Base-by-base conservation (phyloP, 495 filamentous ascomycete species). In the Collariella sp. region DNA sequence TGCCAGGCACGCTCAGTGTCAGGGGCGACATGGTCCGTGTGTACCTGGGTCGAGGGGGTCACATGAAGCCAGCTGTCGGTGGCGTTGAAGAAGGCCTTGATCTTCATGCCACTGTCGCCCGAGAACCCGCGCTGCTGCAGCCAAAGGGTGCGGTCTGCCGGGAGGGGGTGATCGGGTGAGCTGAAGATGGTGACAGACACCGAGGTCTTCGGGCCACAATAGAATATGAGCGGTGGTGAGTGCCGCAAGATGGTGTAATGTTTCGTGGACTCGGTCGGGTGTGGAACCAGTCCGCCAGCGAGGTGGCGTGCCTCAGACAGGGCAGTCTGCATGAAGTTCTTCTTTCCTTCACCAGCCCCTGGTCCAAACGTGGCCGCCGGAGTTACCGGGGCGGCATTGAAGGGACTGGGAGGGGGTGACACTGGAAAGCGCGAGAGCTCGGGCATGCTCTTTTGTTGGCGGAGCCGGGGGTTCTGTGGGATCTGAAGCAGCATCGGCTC, bases 211-310 rank as follows among this genome's bases (percentile, higher is more conserved):
- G 75, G 75, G 0, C 84, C 83, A 36, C 78, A 76, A 62, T 86
- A 86, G 55, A 82, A 80, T 26, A 86, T 73, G 4, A 87, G 59
- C 0, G 77, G 76, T 18, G 78, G 69, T 0, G 83, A 84, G 56
- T 87, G 84, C 2, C 83, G 79, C 16, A 87, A 71, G 48, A 87
- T 82, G 38, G 79, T 83, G 59, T 75, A 80, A 65, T 86, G 82
- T 43, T 80, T 83, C 15, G 77, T 86, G 12, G 79, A 83, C 56
- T 84, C 80, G 31, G 70, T 75, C 0, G 83, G 82, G 55, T 80
- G 83, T 13, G 72, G 70, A 39, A 87, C 74, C 29, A 87, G 67
- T 4, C 83, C 83, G 2, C 78, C 79, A 19, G 83, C 77, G 45
- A 85, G 82, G 62, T 86, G 78, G 11, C 76, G 72, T 0, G 80